Conservation (phyloP, 1,139 yeast genomes). For the Trichomonascaceae sp. region DNA sequence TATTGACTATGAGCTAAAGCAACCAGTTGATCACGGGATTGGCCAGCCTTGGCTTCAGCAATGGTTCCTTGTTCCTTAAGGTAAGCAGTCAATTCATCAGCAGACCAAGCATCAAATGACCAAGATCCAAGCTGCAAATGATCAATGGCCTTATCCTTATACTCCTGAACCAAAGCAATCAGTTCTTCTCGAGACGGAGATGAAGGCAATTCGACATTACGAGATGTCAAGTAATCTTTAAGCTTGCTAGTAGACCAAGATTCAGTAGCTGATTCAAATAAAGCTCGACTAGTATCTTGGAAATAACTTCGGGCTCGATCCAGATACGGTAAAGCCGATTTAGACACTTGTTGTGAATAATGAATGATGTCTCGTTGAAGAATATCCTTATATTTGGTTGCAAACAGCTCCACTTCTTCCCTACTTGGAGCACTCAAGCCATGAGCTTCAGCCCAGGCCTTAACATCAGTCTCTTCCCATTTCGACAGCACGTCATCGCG, state of each 20-base stretch:
- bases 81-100: slow-evolving; percentile 39
- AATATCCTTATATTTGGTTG: slow-evolving; percentile 33
- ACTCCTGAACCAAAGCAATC: slow-evolving; percentile 42
- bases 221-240: slow-evolving; percentile 45
- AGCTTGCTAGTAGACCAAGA: slow-evolving; percentile 38
- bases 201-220: slow-evolving; percentile 36
- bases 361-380: slow-evolving; percentile 20
- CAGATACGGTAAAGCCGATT: slow-evolving; percentile 22
- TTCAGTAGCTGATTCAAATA: slow-evolving; percentile 23
- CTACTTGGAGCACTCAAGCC: slow-evolving; percentile 26
- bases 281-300: slow-evolving; percentile 17
- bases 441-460: slow-evolving; percentile 44
- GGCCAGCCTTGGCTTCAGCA: slow-evolving; percentile 30
- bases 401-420: slow-evolving; percentile 35
- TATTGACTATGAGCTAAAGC: slow-evolving; percentile 34
- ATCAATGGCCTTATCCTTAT: slow-evolving; percentile 40
- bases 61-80: slow-evolving; percentile 34
- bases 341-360: slow-evolving; percentile 19
- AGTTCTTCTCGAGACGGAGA: slow-evolving; percentile 43
- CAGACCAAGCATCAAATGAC: slow-evolving; percentile 44
- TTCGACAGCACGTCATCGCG: slow-evolving; percentile 42
- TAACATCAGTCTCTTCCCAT: slow-evolving; percentile 43
- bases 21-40: slow-evolving; percentile 36
- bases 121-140: slow-evolving; percentile 30
- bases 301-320: slow-evolving; percentile 20